Conservation (phyloP, 1,139 yeast genomes). For the Arxiozyma slooffiae region DNA sequence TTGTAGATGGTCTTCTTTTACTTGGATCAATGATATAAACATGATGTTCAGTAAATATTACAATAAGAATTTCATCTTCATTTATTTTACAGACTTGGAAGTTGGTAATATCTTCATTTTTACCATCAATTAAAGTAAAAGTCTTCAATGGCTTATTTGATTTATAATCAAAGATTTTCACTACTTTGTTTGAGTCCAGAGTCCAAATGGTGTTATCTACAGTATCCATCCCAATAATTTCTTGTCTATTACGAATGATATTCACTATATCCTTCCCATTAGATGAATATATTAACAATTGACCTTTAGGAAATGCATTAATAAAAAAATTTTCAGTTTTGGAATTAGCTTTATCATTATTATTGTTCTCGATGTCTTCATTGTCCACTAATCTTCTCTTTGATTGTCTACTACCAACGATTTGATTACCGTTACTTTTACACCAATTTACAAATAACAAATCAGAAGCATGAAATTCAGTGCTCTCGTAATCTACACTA, state of each 20-base stretch:
- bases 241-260: conserved; percentile 26
- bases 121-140: conserved; percentile 28
- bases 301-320: conserved; percentile 24
- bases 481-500: conserved; percentile 26
- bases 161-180: conserved; percentile 25
- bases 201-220: conserved; percentile 24
- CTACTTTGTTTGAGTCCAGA: conserved; percentile 26
- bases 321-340: conserved; percentile 21
- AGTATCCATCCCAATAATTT: conserved; percentile 21
- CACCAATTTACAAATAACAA: conserved; percentile 26
- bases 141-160: conserved; percentile 27
- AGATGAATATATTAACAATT: conserved; percentile 26
- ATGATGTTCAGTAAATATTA: conserved; percentile 17
- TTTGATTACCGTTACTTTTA: conserved; percentile 2
- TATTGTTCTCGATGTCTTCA: conserved; percentile 8
- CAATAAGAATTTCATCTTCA: conserved; percentile 11
- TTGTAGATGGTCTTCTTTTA: conserved; percentile 27
- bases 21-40: conserved; percentile 28
- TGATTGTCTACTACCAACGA: conserved; percentile 4
- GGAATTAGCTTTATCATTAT: neutral
- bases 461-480: conserved; percentile 24
- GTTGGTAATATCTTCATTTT: conserved; percentile 20
- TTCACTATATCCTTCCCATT: conserved; percentile 30
- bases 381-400: conserved; percentile 17
- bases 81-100: conserved; percentile 20